Evolutionary conservation across 768 basidiomycete genomes (phyloP), one percentile per base, ranked within the genome.

Genomic region (Kwoniella sp.): DNA sequence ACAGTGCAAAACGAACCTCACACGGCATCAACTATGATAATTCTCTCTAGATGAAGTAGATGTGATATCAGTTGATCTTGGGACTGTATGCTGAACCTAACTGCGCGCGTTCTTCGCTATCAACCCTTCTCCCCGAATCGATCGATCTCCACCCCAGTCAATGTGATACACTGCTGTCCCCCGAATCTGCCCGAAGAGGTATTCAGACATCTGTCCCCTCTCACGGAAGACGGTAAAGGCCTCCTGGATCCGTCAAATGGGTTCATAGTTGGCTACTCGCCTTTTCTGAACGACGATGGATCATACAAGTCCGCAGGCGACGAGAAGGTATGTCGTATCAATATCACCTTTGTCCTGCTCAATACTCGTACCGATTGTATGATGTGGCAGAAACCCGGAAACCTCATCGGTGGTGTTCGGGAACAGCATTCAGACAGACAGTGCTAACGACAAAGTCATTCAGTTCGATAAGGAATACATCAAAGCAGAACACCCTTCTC

Each of bases 391-490:
- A n/a, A n/a, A n/a, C n/a, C n/a, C n/a, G n/a, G n/a, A n/a, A n/a
- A n/a, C n/a, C n/a, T n/a, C n/a, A n/a, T n/a, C n/a, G n/a, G n/a
- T n/a, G n/a, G n/a, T n/a, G n/a, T n/a, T n/a, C n/a, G n/a, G n/a
- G n/a, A n/a, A n/a, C 33, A 33, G 33, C 33, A 33, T 6, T 6
- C 33, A 13, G 33, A 33, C 33, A 33, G 33, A 33, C 33, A 33
- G 7, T 33, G 51, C 47, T 60, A 30, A 61, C 37, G 27, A 37
- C 25, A 8, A 24, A 17, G 36, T 47, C 15, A 29, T 33, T 4
- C 49, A 74, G 73, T 74, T 74, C 29, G 73, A 74, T 37, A 33
- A 46, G 13, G 53, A 57, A 21, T 60, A 71, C 48, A 68, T 74
- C 24, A 61, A 52, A 25, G 51, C 63, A 13, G 53, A 58, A 47